A percentile compares a stretch with the other conserved stretches of the same genome.
Conservation (phyloP, 106 monocot species). For the Apostasia shenzhenica region DNA sequence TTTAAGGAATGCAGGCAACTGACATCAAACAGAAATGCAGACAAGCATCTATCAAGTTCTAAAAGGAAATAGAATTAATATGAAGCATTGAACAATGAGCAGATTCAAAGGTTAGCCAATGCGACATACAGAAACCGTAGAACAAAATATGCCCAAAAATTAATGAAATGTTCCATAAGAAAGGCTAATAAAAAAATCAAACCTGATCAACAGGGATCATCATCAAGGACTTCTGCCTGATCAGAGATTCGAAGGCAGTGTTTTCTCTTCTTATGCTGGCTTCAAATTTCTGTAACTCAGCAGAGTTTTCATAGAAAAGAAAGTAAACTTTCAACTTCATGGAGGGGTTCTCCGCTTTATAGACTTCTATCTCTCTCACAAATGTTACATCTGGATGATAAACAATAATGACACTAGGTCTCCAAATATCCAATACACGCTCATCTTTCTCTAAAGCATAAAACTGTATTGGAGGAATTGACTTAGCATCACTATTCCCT, state of each 20-base stretch:
- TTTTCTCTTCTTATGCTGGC: constrained; percentile 88
- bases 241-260: constrained; percentile 91
- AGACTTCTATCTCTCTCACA: constrained; percentile 94
- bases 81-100: too few relatives aligned
- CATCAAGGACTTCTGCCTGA: constrained; percentile 98
- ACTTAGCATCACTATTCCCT: constrained; percentile 23
- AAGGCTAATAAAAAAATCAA: not conserved
- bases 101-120: too few relatives aligned
- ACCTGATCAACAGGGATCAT: constrained; percentile 97
- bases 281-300: constrained; percentile 94
- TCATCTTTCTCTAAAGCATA: constrained; percentile 79
- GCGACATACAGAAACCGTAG: too few relatives aligned
- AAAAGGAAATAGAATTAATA: too few relatives aligned
- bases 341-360: constrained; percentile 85
- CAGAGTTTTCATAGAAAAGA: constrained; percentile 92
- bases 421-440: constrained; percentile 59
- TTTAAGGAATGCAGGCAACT: too few relatives aligned
- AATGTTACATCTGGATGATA: constrained; percentile 93
- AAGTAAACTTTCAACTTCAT: constrained; percentile 83
- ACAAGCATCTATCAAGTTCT: too few relatives aligned
- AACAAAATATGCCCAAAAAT: not conserved
- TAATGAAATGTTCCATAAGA: not conserved
- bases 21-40: too few relatives aligned
- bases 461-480: constrained; percentile 84
- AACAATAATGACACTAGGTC: constrained; percentile 79